phyloP scores from a whole-genome alignment of 2,329 filamentous ascomycete species.

The Clonostachys byssicola region DNA sequence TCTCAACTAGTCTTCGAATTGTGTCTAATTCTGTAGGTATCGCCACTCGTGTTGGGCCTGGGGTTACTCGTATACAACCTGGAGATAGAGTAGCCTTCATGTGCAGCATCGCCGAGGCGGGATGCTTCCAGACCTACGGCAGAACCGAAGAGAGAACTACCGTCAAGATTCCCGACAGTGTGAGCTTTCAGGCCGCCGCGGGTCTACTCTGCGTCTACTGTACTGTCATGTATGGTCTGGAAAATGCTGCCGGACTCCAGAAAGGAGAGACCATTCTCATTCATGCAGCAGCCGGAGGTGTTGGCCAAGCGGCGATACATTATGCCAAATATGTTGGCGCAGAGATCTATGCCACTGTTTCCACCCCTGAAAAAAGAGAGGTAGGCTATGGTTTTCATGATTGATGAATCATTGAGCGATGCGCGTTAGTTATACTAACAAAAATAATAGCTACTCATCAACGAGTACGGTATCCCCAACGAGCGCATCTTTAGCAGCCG shows the following conservation, averaged over 20 bases:
- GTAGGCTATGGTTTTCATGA: not conserved
- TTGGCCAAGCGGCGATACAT: constrained; percentile 28
- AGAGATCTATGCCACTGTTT: constrained; percentile 15
- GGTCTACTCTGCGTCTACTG: not conserved
- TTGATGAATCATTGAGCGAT: constrained; percentile 9
- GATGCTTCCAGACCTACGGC: too few relatives aligned
- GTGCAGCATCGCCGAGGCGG: too few relatives aligned
- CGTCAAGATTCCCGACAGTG: too few relatives aligned
- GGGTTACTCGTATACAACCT: not conserved
- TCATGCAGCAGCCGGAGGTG: constrained; percentile 22
- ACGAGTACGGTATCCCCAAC: constrained; percentile 16
- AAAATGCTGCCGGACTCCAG: not conserved
- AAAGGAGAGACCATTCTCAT: constrained; percentile 16
- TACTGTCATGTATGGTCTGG: not conserved
- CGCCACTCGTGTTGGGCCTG: not conserved
- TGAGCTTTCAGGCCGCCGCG: constrained; percentile 12
- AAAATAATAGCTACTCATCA: constrained; percentile 5
- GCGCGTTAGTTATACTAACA: too few relatives aligned
- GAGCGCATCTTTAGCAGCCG: constrained; percentile 7
- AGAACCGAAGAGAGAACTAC: too few relatives aligned
- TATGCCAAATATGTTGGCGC: constrained; percentile 15
- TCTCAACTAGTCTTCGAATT: too few relatives aligned
- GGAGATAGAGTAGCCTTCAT: constrained; percentile 9
- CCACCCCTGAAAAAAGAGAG: constrained; percentile 8
- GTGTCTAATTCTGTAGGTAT: too few relatives aligned